These are phyloP conservation scores for Sporothrix sp. DNA, from an alignment of 2,329 filamentous ascomycete species.

Conservation along the genomic window DNA sequence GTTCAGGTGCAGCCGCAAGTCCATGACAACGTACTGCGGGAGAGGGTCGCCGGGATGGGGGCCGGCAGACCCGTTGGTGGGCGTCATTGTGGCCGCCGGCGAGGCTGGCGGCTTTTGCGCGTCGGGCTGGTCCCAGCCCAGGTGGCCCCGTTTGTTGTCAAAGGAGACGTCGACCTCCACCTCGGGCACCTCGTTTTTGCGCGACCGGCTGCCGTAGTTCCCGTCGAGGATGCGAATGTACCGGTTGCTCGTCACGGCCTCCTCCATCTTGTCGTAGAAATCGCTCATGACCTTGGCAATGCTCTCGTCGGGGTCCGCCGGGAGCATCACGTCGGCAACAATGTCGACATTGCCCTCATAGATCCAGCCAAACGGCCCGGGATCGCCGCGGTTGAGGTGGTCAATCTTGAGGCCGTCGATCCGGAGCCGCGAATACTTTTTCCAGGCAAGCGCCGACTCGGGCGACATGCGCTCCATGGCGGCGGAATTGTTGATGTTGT, in stretches of 20 bases:
- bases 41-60: slow-evolving; percentile 38
- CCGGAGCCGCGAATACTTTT: slow-evolving; percentile 85
- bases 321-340: slow-evolving; percentile 90
- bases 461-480: slow-evolving; percentile 7
- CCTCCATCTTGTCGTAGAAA: slow-evolving; percentile 92
- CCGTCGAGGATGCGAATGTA: slow-evolving; percentile 51
- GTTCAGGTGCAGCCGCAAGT: slow-evolving; percentile 89
- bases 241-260: slow-evolving; percentile 72
- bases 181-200: neutral
- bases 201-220: slow-evolving; percentile 12
- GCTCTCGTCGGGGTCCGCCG: slow-evolving; percentile 75
- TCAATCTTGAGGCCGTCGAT: slow-evolving; percentile 94
- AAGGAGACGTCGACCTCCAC: neutral
- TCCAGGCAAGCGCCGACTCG: slow-evolving; percentile 52
- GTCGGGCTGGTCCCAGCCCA: neutral
- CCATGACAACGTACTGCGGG: slow-evolving; percentile 80
- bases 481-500: slow-evolving; percentile 38
- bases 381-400: slow-evolving; percentile 85
- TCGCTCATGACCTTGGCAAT: slow-evolving; percentile 93
- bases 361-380: slow-evolving; percentile 96
- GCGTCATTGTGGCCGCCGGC: neutral
- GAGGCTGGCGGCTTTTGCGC: neutral
- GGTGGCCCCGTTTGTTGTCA: neutral
- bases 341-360: slow-evolving; percentile 96
- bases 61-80: neutral